phyloP scores from a whole-genome alignment of 306 rosid species.

The Coriaria nepalensis region DNA sequence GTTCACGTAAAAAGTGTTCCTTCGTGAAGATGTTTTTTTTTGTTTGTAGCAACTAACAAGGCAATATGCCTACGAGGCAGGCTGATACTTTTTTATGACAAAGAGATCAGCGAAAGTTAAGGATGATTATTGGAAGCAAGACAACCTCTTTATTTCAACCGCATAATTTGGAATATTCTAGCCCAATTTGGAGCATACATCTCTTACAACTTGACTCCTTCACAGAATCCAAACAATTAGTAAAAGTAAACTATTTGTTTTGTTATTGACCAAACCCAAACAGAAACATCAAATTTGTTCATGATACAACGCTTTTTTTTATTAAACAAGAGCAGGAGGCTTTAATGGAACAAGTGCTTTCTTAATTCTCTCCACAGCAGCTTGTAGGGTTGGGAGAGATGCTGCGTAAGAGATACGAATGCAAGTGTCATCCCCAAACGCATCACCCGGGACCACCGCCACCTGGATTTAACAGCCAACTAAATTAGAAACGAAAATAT shows the following conservation, averaged over 20 bases:
- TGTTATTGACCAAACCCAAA: neutral
- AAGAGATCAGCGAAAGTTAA: conserved; percentile 1
- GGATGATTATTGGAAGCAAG: conserved; percentile 7
- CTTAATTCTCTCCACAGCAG: conserved; percentile 77
- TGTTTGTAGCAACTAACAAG: conserved; percentile 21
- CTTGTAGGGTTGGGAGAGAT: conserved; percentile 62
- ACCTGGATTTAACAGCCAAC: conserved; percentile 32
- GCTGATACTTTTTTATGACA: conserved; percentile 24
- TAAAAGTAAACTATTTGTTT: neutral
- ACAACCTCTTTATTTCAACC: neutral
- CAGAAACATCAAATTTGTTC: too few species aligned
- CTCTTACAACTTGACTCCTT: too few species aligned
- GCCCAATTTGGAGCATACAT: too few species aligned
- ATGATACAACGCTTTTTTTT: too few species aligned
- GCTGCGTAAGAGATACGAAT: conserved; percentile 83
- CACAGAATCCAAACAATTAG: too few species aligned
- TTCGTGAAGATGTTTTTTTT: conserved; percentile 30
- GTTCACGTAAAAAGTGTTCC: conserved; percentile 36
- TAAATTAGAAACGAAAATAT: neutral
- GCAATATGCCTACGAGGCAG: neutral
- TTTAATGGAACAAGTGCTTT: conserved; percentile 37
- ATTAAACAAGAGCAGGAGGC: conserved; percentile 37
- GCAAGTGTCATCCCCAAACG: conserved; percentile 80
- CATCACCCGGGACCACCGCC: conserved; percentile 88
- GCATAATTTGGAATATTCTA: conserved; percentile 9